Evolutionary conservation across 2,329 filamentous ascomycete genomes (phyloP).

Genomic region (Arthrocladium fulminans): DNA sequence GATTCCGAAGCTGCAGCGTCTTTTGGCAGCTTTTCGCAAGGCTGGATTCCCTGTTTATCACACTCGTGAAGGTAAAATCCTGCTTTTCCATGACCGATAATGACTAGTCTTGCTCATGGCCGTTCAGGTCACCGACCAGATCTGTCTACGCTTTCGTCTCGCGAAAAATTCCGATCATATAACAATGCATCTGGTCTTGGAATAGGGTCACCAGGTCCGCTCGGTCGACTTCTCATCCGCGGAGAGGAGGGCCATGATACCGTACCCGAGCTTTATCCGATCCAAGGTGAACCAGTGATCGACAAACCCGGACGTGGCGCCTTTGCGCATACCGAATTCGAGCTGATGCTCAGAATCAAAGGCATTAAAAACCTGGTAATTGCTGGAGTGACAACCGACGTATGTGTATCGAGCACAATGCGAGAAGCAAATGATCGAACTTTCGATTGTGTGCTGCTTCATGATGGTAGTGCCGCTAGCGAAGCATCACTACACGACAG

Average conservation of each 20-base stretch:
- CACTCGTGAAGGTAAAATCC: slow-evolving; percentile 40
- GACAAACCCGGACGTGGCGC: slow-evolving; percentile 49
- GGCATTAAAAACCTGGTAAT: slow-evolving; percentile 46
- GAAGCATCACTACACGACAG: slow-evolving; percentile 34
- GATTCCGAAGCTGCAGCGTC: slow-evolving; percentile 33
- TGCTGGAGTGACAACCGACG: slow-evolving; percentile 48
- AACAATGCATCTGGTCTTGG: slow-evolving; percentile 45
- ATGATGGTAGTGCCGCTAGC: slow-evolving; percentile 40
- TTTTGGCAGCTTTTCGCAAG: slow-evolving; percentile 32
- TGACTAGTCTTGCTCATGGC: slow-evolving; percentile 45
- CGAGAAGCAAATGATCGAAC: slow-evolving; percentile 49
- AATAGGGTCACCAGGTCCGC: slow-evolving; percentile 45
- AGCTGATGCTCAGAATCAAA: slow-evolving; percentile 42
- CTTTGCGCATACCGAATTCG: slow-evolving; percentile 47
- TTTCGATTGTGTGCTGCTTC: slow-evolving; percentile 45
- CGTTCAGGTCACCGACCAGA: slow-evolving; percentile 46
- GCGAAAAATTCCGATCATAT: slow-evolving; percentile 46
- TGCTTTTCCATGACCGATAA: slow-evolving; percentile 28
- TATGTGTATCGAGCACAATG: slow-evolving; percentile 48
- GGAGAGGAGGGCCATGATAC: slow-evolving; percentile 52
- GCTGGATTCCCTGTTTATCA: slow-evolving; percentile 37
- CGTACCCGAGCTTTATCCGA: slow-evolving; percentile 45
- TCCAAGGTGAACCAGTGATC: slow-evolving; percentile 41
- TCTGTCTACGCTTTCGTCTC: slow-evolving; percentile 46
- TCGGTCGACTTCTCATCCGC: slow-evolving; percentile 51